Percentiles rank a stretch among this genome's conserved stretches.
These are phyloP conservation scores for Haplographium delicatum DNA, from an alignment of 495 filamentous ascomycete genomes.

Conservation along the genomic window DNA sequence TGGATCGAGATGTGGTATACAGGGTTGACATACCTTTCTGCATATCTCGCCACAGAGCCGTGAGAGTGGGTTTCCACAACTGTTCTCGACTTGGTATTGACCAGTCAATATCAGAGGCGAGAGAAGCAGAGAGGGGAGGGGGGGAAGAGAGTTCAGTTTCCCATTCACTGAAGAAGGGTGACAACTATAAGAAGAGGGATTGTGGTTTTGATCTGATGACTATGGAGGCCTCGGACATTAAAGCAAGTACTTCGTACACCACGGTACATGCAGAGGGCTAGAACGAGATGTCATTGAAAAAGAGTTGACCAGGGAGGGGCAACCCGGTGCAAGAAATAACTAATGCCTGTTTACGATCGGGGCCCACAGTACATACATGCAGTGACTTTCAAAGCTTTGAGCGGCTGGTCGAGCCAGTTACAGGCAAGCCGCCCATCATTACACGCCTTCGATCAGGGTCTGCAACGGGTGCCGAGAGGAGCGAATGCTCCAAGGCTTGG, in stretches of 20 bases:
- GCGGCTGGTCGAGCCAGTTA: constrained; percentile 13
- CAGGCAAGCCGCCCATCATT: constrained; percentile 7
- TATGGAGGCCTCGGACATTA: constrained; percentile 14
- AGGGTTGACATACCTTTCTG: constrained; percentile 23
- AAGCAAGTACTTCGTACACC: too few relatives aligned
- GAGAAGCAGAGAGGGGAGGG: neutral
- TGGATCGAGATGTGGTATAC: constrained; percentile 13
- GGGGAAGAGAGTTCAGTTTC: neutral
- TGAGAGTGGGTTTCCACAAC: constrained; percentile 11
- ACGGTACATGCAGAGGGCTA: constrained; percentile 24
- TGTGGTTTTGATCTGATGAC: constrained; percentile 23
- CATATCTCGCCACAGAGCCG: constrained; percentile 16
- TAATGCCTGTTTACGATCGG: constrained; percentile 15
- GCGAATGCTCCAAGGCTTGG: neutral
- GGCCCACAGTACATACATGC: constrained; percentile 18
- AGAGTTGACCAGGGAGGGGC: constrained; percentile 21
- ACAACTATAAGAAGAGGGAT: neutral
- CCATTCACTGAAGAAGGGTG: neutral
- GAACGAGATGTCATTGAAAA: constrained; percentile 24
- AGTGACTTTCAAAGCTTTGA: constrained; percentile 19
- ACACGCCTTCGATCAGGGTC: constrained; percentile 12
- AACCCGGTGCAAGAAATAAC: constrained; percentile 16
- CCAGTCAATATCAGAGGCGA: neutral
- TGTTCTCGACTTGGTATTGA: neutral
- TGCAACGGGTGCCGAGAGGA: neutral